Evolutionary conservation across 345 rosid genomes (phyloP), one percentile per base, ranked within the genome.

Genomic region (Citrus unshiu): DNA sequence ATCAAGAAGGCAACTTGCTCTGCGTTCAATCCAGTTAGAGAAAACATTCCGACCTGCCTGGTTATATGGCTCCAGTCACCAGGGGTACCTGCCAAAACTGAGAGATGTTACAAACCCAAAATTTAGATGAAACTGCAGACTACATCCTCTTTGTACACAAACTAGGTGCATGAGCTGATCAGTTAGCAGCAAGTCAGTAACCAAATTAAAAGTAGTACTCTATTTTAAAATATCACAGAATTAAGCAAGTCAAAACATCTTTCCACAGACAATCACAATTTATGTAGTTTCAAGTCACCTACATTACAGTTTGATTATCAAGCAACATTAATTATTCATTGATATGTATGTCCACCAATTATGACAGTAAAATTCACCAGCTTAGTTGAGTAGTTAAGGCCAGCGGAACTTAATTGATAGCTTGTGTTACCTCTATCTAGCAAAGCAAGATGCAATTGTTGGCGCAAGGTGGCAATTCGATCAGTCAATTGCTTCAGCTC

Each of bases 31-130:
- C 88, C 92, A 19, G 92, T 80, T 78, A 85, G 83, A 25, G 89
- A 85, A 59, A 84, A 89, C 87, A 89, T 81, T 30, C 92, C 92
- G 3, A 84, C 82, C 27, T 89, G 90, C 82, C 81, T 85, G 54
- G 85, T 78, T 37, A 89, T 85, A 71, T 89, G 92, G 25, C 85
- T 89, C 92, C 92, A 89, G 78, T 89, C 87, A 49, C 92, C 92
- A 10, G 90, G 92, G 19, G 87, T 89, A 60, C 87, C 92, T 89
- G 85, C 34, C 72, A 64, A 71, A 71, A 71, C 9, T 10, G n/a
- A 58, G 56, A 69, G 34, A 24, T 7, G 12, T 59, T 24, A 24
- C 34, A 22, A 9, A 67, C 0, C 63, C 16, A 56, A 34, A 18
- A 29, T 22, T 72, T 43, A 62, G 70, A 74, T 63, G 51, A 74